Percentiles rank a stretch among this genome's conserved stretches.
Evolutionary conservation across 1,284 basidiomycete species (phyloP).

Genomic region (Heterobasidion occidentale): DNA sequence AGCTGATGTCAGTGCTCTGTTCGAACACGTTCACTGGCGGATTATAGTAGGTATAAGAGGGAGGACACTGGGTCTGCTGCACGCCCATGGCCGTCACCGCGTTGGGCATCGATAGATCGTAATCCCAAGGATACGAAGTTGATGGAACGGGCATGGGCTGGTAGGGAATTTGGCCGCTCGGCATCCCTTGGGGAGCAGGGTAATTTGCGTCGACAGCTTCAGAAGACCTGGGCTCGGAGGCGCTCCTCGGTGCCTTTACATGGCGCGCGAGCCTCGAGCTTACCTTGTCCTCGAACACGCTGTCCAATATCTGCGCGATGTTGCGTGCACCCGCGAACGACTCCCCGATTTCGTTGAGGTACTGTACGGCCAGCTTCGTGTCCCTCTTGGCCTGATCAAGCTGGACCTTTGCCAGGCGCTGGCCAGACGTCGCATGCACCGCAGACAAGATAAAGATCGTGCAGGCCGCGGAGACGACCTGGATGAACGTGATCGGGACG

Average conservation of each 20-base stretch:
- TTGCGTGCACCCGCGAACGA: conserved; percentile 44
- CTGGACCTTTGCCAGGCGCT: conserved; percentile 24
- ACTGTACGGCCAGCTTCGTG: conserved; percentile 37
- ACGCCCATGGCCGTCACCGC: too few relatives aligned
- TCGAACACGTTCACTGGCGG: too few relatives aligned
- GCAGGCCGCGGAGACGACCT: conserved; percentile 59
- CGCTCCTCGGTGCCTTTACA: neutral
- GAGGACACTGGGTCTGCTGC: too few relatives aligned
- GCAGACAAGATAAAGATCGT: conserved; percentile 53
- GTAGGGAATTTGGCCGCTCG: too few relatives aligned
- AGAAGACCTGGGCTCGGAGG: too few relatives aligned
- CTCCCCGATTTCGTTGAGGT: conserved; percentile 39
- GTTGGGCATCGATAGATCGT: too few relatives aligned
- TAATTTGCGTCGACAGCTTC: too few relatives aligned
- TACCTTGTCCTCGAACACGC: conserved; percentile 24
- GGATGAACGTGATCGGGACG: conserved; percentile 53
- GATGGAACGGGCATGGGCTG: too few relatives aligned
- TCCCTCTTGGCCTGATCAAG: conserved; percentile 30
- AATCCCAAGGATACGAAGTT: too few relatives aligned
- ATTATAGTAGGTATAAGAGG: too few relatives aligned
- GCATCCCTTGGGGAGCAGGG: too few relatives aligned
- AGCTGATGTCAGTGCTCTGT: too few relatives aligned
- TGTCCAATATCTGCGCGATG: conserved; percentile 34
- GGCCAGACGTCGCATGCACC: conserved; percentile 40
- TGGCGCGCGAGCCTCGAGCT: conserved; percentile 18